phyloP scores from a whole-genome alignment of 1,284 basidiomycete genomes.

The Leccinum discolor region DNA sequence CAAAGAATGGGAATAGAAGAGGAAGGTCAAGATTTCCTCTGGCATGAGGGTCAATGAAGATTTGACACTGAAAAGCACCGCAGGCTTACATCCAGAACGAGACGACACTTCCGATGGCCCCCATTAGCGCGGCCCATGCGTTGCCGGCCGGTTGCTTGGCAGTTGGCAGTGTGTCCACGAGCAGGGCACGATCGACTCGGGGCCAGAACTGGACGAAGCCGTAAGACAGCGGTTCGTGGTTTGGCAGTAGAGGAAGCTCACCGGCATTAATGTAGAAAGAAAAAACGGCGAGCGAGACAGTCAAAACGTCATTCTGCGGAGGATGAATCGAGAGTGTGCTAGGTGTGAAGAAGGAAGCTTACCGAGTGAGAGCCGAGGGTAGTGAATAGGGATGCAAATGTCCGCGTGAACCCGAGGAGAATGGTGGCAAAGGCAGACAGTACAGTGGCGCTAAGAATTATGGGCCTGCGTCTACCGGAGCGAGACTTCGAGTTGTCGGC shows the following conservation, averaged over 20 bases:
- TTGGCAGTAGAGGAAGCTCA: slow-evolving; percentile 28
- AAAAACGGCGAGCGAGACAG: slow-evolving; percentile 80
- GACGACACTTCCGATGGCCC: slow-evolving; percentile 78
- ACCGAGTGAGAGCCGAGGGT: slow-evolving; percentile 37
- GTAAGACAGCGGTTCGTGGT: slow-evolving; percentile 1
- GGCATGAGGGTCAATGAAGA: neutral
- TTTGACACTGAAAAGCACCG: neutral
- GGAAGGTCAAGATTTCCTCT: slow-evolving; percentile 80
- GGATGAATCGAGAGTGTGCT: neutral
- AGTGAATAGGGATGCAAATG: slow-evolving; percentile 68
- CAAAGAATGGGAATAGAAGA: slow-evolving; percentile 66
- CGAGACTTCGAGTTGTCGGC: slow-evolving; percentile 88
- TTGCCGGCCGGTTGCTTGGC: slow-evolving; percentile 84
- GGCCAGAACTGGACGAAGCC: slow-evolving; percentile 61
- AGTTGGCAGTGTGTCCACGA: slow-evolving; percentile 73
- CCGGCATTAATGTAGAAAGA: slow-evolving; percentile 91
- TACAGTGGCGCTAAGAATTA: slow-evolving; percentile 75
- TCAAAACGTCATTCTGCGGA: slow-evolving; percentile 61
- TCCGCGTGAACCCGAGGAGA: slow-evolving; percentile 82
- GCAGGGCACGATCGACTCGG: slow-evolving; percentile 73
- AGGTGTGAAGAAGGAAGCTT: slow-evolving; percentile 7
- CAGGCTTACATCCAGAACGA: slow-evolving; percentile 85
- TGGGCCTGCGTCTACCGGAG: slow-evolving; percentile 84
- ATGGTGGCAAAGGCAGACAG: slow-evolving; percentile 78
- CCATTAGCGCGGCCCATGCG: slow-evolving; percentile 94